Evolutionary conservation across 768 basidiomycete genomes (phyloP).

Genomic region (Termitomyces sp.): DNA sequence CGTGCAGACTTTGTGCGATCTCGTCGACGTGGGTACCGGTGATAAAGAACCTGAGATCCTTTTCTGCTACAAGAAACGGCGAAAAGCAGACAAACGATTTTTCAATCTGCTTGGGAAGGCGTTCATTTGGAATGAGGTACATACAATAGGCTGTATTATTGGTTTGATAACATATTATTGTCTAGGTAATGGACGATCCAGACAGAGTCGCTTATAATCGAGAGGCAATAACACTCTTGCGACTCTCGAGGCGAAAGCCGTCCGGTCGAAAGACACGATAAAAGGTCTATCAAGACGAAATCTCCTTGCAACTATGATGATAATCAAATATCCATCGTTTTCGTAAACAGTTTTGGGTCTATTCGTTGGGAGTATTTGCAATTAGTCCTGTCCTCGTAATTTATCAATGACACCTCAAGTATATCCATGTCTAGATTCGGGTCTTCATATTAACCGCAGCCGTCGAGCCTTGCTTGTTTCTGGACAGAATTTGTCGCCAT

Average conservation of each 20-base stretch:
- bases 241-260: conserved; percentile 6
- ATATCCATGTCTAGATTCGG: background rate
- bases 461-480: background rate
- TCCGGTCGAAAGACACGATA: background rate
- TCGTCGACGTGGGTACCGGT: conserved; percentile 31
- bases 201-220: conserved; percentile 10
- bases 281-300: background rate
- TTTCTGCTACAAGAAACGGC: conserved; percentile 91
- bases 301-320: background rate
- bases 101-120: conserved; percentile 9
- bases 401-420: background rate
- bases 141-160: background rate
- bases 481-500: conserved; percentile 38
- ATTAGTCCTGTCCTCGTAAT: background rate
- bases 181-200: conserved; percentile 11
- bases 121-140: conserved; percentile 13
- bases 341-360: background rate
- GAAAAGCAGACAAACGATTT: conserved; percentile 44
- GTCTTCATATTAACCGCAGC: background rate
- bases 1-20: conserved; percentile 68
- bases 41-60: conserved; percentile 55
- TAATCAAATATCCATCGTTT: background rate
- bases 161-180: background rate
- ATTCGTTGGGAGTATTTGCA: background rate
- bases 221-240: conserved; percentile 12